phyloP scores from a whole-genome alignment of 805 yeast species.

The Starmerella apicola region DNA sequence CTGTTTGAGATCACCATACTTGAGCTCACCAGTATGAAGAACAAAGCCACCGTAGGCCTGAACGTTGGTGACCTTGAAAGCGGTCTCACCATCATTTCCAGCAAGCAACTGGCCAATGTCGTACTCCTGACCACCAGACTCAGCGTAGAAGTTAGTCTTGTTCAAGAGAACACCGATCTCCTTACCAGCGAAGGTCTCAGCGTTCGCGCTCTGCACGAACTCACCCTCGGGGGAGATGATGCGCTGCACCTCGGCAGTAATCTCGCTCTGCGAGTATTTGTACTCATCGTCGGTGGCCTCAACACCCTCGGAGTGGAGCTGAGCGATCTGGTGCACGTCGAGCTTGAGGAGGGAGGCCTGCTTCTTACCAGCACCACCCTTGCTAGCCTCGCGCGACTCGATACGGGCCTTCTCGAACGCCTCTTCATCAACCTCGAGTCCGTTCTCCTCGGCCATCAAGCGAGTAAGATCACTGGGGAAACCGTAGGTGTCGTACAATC shows the following conservation, averaged over 20 bases:
- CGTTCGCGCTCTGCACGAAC: constrained; percentile 38
- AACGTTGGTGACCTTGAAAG: constrained; percentile 82
- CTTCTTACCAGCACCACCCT: constrained; percentile 31
- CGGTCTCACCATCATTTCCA: constrained; percentile 67
- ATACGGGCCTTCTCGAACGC: constrained; percentile 86
- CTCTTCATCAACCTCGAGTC: constrained; percentile 78
- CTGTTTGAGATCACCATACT: constrained; percentile 61
- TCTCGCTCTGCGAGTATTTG: constrained; percentile 56
- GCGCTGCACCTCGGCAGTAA: constrained; percentile 57
- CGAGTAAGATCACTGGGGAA: constrained; percentile 98
- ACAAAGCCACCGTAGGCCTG: constrained; percentile 91
- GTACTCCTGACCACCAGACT: constrained; percentile 97
- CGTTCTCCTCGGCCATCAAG: constrained; percentile 97
- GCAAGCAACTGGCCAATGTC: constrained; percentile 88
- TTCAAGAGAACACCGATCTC: constrained; percentile 76
- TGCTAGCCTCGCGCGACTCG: constrained; percentile 88
- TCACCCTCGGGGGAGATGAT: constrained; percentile 44
- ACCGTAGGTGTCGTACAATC: constrained; percentile 95
- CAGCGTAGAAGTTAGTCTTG: constrained; percentile 92
- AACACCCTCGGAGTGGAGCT: constrained; percentile 46
- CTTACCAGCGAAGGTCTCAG: constrained; percentile 27
- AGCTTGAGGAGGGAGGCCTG: constrained; percentile 53
- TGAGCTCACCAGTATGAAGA: constrained; percentile 78
- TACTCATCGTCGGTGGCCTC: constrained; percentile 72
- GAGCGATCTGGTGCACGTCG: constrained; percentile 81